Evolutionary conservation across 192 early-diverging fungal genomes (phyloP).

Genomic region (Coemansia sp.): DNA sequence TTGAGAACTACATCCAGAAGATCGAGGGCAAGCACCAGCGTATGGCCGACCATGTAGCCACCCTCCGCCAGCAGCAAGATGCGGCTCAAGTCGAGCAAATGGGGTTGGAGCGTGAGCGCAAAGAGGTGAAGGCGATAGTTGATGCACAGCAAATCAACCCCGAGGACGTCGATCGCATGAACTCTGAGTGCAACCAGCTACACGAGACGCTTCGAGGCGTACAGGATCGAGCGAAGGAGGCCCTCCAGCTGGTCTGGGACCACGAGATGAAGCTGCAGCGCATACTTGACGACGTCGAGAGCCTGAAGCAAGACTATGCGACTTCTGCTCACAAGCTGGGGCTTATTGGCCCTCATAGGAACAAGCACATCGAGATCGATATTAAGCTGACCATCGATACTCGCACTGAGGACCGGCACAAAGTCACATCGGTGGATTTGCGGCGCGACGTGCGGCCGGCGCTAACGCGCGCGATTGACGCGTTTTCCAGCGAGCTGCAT

Average conservation of each 20-base stretch:
- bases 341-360: slow-evolving; percentile 34
- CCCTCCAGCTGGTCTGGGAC: slow-evolving; percentile 60
- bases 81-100: slow-evolving; percentile 49
- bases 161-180: slow-evolving; percentile 80
- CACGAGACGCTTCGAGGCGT: slow-evolving; percentile 53
- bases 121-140: slow-evolving; percentile 59
- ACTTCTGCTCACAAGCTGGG: slow-evolving; percentile 50
- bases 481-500: slow-evolving; percentile 45
- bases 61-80: slow-evolving; percentile 40
- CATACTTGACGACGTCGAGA: slow-evolving; percentile 61
- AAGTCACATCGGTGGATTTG: slow-evolving; percentile 48
- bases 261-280: slow-evolving; percentile 69
- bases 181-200: slow-evolving; percentile 70
- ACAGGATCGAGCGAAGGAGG: slow-evolving; percentile 59
- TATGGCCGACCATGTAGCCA: slow-evolving; percentile 39
- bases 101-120: slow-evolving; percentile 56
- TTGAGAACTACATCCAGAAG: slow-evolving; percentile 48
- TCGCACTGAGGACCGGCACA: slow-evolving; percentile 37
- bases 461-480: slow-evolving; percentile 45
- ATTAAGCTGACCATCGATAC: slow-evolving; percentile 42
- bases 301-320: slow-evolving; percentile 39
- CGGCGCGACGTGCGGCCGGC: slow-evolving; percentile 44
- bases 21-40: slow-evolving; percentile 58
- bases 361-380: slow-evolving; percentile 19
- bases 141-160: slow-evolving; percentile 75